Evolutionary conservation across 2,329 filamentous ascomycete genomes (phyloP), one percentile per base, ranked within the genome.

Genomic region (Trematosphaeria pertusa): DNA sequence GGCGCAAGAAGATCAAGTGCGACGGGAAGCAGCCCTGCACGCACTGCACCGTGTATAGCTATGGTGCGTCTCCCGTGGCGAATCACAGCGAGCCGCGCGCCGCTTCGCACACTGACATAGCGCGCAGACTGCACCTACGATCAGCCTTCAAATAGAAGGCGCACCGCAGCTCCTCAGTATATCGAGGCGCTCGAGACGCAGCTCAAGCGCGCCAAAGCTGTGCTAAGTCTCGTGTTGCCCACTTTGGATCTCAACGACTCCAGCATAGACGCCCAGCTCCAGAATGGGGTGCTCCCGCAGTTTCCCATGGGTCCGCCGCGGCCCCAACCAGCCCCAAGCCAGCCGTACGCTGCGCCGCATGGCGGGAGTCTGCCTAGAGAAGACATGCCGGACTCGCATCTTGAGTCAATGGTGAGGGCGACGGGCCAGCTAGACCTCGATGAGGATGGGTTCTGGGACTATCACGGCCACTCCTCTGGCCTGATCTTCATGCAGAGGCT

Each of bases 11-110:
- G 63, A 80, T 81, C 59, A 80, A 80, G 59, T 81, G 79, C 61
- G 78, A 80, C 54, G 78, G 78, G 50, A 79, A 77, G 61, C 77
- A 81, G 63, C 78, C 79, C 6, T 81, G 79, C 59, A 97, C 92
- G 0, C 94, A 97, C 73, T 99, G 94, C 72, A 96, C 92, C 9
- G 91, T 97, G 38, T 99, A 99, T 73, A 97, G 91, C 70, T 99
- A 99, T 78, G 93, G 94, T 97, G 59, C 37, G 68, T 49, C 22
- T 36, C 17, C 20, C 30, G 34, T 24, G 40, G 22, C 28, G 17
- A 42, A 20, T 26, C 22, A 35, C n/a, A 24, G 28, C 9, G 12
- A 30, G 28, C 43, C 32, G 36, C 43, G 33, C 36, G 10, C 22
- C 24, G 37, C 37, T 40, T 28, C 41, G 49, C 51, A 46, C 51